phyloP scores from a whole-genome alignment of 495 filamentous ascomycete species.

The Xylaria telfairii region DNA sequence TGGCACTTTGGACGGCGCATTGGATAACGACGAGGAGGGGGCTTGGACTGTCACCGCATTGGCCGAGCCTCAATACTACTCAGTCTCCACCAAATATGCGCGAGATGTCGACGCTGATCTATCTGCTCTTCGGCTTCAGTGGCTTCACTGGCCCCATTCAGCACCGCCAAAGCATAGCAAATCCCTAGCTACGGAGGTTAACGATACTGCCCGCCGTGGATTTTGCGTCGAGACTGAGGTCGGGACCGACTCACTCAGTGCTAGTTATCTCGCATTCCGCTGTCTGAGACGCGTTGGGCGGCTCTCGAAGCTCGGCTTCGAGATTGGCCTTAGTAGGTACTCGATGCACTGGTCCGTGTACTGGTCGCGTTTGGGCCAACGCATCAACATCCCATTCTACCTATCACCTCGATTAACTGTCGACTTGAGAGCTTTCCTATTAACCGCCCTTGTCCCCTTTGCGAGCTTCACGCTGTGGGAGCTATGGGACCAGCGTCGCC shows the following conservation, averaged over 20 bases:
- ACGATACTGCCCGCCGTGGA: background rate
- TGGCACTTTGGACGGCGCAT: background rate
- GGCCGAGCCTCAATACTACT: background rate
- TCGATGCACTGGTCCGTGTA: background rate
- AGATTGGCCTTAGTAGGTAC: background rate
- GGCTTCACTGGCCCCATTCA: background rate
- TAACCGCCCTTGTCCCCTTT: background rate
- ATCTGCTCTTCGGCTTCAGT: background rate
- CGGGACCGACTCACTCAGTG: background rate
- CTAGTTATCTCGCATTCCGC: background rate
- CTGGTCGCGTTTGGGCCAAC: background rate
- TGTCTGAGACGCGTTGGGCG: background rate
- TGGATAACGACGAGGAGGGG: background rate
- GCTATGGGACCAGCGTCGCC: background rate
- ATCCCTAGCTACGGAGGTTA: background rate
- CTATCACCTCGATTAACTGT: background rate
- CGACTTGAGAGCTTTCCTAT: background rate
- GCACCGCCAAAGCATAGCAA: background rate
- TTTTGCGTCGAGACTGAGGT: background rate
- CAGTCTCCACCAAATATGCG: background rate
- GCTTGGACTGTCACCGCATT: conserved; percentile 1
- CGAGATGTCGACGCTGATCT: background rate
- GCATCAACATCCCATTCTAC: conserved; percentile 1
- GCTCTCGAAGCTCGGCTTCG: background rate
- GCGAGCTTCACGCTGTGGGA: background rate